These are phyloP conservation scores for Fraxinus excelsior DNA, from an alignment of 257 asterid genomes.

Conservation along the genomic window DNA sequence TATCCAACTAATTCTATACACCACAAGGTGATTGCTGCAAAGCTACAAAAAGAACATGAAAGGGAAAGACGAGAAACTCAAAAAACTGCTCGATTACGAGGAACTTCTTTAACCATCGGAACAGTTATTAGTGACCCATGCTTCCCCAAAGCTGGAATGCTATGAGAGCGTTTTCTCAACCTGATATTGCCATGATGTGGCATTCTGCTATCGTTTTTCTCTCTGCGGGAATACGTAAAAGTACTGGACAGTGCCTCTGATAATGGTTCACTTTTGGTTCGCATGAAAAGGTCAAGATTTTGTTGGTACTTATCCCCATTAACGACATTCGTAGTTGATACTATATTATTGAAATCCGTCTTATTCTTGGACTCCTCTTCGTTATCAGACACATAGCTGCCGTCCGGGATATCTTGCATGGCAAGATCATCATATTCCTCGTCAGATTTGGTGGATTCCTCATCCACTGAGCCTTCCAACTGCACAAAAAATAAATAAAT, in stretches of 20 bases:
- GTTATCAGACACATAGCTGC: constrained; percentile 51
- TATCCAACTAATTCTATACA: not conserved
- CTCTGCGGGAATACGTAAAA: constrained; percentile 29
- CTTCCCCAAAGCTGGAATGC: constrained; percentile 54
- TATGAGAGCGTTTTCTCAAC: constrained; percentile 56
- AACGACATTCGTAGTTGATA: constrained; percentile 9
- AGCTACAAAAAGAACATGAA: constrained; percentile 1
- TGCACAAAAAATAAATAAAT: constrained; percentile 27
- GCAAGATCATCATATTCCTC: constrained; percentile 96
- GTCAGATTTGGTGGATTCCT: constrained; percentile 75
- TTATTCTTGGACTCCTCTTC: constrained; percentile 40
- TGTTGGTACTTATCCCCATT: constrained; percentile 43
- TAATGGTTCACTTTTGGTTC: constrained; percentile 42
- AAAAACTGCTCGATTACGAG: constrained; percentile 18
- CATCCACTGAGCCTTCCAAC: constrained; percentile 95
- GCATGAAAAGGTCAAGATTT: constrained; percentile 37
- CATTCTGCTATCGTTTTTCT: constrained; percentile 40
- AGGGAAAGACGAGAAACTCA: not conserved
- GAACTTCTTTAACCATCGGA: constrained; percentile 31
- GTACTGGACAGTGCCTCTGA: constrained; percentile 35
- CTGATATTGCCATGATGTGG: constrained; percentile 26
- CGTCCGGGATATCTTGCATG: constrained; percentile 54
- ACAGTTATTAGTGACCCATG: constrained; percentile 33
- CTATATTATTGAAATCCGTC: constrained; percentile 19
- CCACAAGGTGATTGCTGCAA: not conserved